A percentile compares a stretch with the other conserved stretches of the same genome.
phyloP scores from a whole-genome alignment of 768 basidiomycete genomes.

The Lanmaoa rubissima region DNA sequence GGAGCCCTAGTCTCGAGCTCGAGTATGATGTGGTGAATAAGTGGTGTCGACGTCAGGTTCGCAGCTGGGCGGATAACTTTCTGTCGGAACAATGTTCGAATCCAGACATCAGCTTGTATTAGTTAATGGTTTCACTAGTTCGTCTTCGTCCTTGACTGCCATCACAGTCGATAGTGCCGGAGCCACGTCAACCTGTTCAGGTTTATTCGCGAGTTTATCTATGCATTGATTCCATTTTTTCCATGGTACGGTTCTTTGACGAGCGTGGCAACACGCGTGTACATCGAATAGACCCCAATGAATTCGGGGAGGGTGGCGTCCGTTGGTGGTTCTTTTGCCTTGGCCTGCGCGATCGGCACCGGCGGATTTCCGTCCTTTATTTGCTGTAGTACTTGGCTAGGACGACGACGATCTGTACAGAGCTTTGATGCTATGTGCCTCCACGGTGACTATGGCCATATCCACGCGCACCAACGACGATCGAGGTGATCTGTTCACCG shows the following conservation, averaged over 20 bases:
- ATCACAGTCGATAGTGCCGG: conserved; percentile 74
- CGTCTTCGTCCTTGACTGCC: conserved; percentile 89
- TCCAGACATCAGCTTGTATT: background rate
- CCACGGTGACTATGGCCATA: too few relatives aligned
- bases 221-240: conserved; percentile 83
- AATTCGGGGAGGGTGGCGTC: conserved; percentile 69
- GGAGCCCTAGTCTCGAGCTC: too few relatives aligned
- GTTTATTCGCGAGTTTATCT: conserved; percentile 51
- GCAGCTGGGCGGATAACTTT: conserved; percentile 76
- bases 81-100: conserved; percentile 39
- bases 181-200: conserved; percentile 78
- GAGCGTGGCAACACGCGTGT: conserved; percentile 69
- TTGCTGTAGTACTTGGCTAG: conserved; percentile 80
- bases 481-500: too few relatives aligned
- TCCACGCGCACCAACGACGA: too few relatives aligned
- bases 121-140: conserved; percentile 59
- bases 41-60: conserved; percentile 77
- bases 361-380: conserved; percentile 54
- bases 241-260: conserved; percentile 83
- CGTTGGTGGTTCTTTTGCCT: conserved; percentile 73
- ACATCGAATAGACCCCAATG: conserved; percentile 55
- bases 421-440: too few relatives aligned
- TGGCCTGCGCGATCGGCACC: conserved; percentile 73
- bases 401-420: background rate
- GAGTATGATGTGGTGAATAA: conserved; percentile 80